Base-by-base conservation (phyloP, 495 filamentous ascomycete species). In the Penicillium pancosmium region DNA sequence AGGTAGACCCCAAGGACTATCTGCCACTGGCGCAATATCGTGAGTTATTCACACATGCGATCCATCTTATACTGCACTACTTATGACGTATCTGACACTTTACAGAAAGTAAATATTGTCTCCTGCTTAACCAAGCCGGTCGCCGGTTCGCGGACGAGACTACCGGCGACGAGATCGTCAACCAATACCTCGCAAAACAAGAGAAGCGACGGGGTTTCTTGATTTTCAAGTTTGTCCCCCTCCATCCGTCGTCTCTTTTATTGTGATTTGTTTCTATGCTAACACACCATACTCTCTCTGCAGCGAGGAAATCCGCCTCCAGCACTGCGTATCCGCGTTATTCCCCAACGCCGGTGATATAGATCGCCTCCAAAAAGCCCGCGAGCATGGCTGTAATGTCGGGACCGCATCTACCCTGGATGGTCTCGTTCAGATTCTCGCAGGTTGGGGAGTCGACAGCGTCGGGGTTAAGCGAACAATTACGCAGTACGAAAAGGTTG, bases 141-240 rank as follows among this genome's bases (percentile, higher is more conserved):
- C 55, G 31, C 12, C 57, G 67, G 10, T 70, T 67, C 56, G 44
- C 60, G 0, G 64, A 70, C 33, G 67, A 70, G 25, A 62, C 64
- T 5, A 65, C 36, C 6, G 67, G 67, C 2, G 67, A 70, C 43
- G 64, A 70, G 23, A 70, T 70, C n/a, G 54, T 68, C 34, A 70
- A 70, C 41, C 64, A 70, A 41, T 63, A 70, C 47, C 57, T 70
- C n/a, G 67, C 67, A 16, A 70, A 68, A 21, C 67, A 70, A 27
- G 62, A 67, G 38, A 70, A 62, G 34, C 64, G 67, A 5, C 62
- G 67, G 27, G 67, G 64, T 0, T 70, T 70, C 25, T 16, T 70
- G 7, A 31, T 70, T 7, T 70, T 70, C 55, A 67, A 60, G 67
- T 69, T 54, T 31, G 52, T 59, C 31, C n/a, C 2, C 11, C 10